Conservation (phyloP, 78 protist species). For the Acrasis kona region DNA sequence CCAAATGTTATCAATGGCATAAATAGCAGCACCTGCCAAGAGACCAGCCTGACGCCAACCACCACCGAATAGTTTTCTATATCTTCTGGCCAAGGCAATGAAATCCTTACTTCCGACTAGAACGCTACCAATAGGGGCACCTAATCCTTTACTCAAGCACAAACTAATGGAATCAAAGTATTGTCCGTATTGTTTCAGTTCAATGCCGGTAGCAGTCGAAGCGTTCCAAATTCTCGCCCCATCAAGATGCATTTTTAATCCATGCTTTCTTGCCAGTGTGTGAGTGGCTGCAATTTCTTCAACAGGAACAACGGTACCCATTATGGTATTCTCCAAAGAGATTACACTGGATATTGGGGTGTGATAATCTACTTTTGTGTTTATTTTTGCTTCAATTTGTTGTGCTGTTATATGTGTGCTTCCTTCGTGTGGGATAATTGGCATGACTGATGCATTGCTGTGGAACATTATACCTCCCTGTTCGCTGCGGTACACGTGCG, state of each 20-base stretch:
- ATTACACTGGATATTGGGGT: constrained; percentile 12
- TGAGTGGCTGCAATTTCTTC: neutral
- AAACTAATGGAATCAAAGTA: constrained; percentile 14
- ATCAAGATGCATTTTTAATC: constrained; percentile 31
- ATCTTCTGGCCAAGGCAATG: constrained; percentile 13
- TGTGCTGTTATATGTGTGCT: neutral
- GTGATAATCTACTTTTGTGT: too few species aligned
- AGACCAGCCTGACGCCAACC: constrained; percentile 67
- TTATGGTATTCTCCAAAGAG: constrained; percentile 2
- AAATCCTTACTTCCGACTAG: constrained; percentile 16
- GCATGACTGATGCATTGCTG: neutral
- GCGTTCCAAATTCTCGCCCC: constrained; percentile 54
- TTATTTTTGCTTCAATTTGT: too few species aligned
- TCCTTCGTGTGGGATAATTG: neutral
- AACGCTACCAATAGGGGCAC: constrained; percentile 61
- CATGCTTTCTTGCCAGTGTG: neutral
- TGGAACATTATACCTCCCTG: neutral
- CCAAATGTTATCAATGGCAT: constrained; percentile 32
- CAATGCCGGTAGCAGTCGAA: neutral
- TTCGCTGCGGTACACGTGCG: constrained; percentile 1
- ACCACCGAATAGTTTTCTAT: constrained; percentile 55
- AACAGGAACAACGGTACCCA: constrained; percentile 10
- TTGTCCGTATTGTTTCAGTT: neutral
- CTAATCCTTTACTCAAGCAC: constrained; percentile 60
- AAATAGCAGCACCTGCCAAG: constrained; percentile 41